Conservation (phyloP, 2,329 filamentous ascomycete genomes). For the Penicillium sp. region DNA sequence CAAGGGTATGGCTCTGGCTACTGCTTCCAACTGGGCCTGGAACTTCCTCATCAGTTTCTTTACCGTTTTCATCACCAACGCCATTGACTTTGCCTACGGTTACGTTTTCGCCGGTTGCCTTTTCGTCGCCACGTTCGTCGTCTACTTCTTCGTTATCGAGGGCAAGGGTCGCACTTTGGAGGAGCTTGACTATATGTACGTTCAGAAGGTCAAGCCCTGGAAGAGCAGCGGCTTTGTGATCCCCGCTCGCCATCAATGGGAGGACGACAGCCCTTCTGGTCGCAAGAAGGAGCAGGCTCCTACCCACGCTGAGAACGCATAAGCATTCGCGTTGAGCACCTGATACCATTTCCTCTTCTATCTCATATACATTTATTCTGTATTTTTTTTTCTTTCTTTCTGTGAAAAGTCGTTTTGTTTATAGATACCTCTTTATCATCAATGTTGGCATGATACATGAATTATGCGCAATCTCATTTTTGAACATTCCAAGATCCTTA, state of each 20-base stretch:
- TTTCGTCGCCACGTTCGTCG: conserved; percentile 60
- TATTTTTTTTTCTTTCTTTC: conserved; percentile 39
- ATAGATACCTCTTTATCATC: background rate
- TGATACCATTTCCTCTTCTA: background rate
- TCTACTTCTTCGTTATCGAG: conserved; percentile 75
- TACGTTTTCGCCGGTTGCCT: conserved; percentile 76
- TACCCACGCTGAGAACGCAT: conserved; percentile 32
- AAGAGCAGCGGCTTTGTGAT: conserved; percentile 54
- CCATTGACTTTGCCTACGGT: conserved; percentile 72
- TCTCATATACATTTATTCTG: background rate
- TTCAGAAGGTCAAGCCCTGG: conserved; percentile 60
- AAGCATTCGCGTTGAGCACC: conserved; percentile 18
- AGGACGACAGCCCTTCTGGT: conserved; percentile 17
- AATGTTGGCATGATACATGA: background rate
- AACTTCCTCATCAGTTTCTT: conserved; percentile 75
- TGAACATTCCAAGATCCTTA: background rate
- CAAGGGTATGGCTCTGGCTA: conserved; percentile 78
- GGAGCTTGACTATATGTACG: conserved; percentile 74
- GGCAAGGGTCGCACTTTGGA: conserved; percentile 69
- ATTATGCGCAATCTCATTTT: background rate
- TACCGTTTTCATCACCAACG: conserved; percentile 71
- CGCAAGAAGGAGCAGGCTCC: conserved; percentile 25
- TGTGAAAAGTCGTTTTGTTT: background rate
- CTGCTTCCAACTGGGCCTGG: conserved; percentile 73
- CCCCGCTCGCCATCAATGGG: conserved; percentile 23